Evolutionary conservation across 75 land plant genomes (phyloP), one percentile per base, ranked within the genome.

Genomic region (Gnetum montanum): DNA sequence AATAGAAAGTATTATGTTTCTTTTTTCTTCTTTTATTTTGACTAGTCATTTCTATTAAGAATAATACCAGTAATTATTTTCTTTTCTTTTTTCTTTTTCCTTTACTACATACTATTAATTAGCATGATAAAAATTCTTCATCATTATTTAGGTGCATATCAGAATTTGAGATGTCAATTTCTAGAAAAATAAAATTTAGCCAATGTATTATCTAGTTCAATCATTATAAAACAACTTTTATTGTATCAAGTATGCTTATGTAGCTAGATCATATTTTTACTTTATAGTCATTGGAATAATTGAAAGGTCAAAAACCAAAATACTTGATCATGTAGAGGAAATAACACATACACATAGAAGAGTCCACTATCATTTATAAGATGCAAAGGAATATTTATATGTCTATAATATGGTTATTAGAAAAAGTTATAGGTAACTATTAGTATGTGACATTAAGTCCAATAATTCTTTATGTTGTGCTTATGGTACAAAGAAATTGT

Each of bases 321-420:
- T 86, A 28, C 86, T 83, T 13, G 99, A 96, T 3, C 86, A 83
- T 0, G 96, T 90, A 22, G 96, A 95, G 74, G 72, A 71, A 34
- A 84, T 96, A 45, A 96, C 83, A 3, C 48, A 68, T 58, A 65
- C 64, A 36, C 96, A 95, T 47, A 61, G 65, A 3, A 51, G 57
- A 41, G 78, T 90, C 10, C 67, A 86, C 23, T 63, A 43, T 31
- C 80, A 78, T 63, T 60, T 90, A 11, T 58, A 64, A 18, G 80
- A 73, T 16, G 82, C 78, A 43, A 51, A 63, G 33, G 99, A 95
- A 58, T 95, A 90, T 57, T 66, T 90, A 29, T 95, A 90, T 54
- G 76, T 95, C 2, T 83, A 92, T 26, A 92, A 96, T 1, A 80
- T 95, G 49, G 99, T 96, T 28, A 96, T 95, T 22, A 62, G 62